Base-by-base conservation (phyloP, 176 grass and related monocot species). In the Paspalum vaginatum region DNA sequence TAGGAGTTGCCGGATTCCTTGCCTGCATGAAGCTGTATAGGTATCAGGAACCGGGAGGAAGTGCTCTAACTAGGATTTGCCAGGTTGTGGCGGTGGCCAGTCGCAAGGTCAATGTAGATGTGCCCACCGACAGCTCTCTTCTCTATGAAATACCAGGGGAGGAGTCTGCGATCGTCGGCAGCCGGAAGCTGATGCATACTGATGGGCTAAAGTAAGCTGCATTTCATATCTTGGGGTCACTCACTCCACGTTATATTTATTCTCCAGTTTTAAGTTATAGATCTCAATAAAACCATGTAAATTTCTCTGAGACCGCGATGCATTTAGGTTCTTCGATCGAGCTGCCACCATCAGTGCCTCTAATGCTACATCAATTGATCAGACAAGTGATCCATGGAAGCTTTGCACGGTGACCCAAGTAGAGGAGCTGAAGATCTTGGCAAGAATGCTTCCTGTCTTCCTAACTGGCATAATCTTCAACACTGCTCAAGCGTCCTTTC, bases 401-500 rank as follows among this genome's bases (percentile, higher is more conserved):
- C 40, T 86, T 7, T 92, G 90, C 58, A 81, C 83, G 0, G 69
- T 92, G 24, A 77, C 90, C 2, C 90, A 92, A 21, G 90, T 89
- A 3, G 90, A 92, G 61, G 90, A 92, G 61, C 56, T 92, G 42
- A 92, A 89, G 75, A 86, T 86, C 22, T 8, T 83, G 39, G 21
- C 22, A 26, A 65, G 81, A 20, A 75, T 83, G 38, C 11, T 75
- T 16, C 81, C 81, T 42, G 21, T 83, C 58, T 21, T 83, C 25
- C 46, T 74, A 9, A 42, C 69, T 4, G 69, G 9, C 32, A 32
- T 83, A 43, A 26, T 83, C 46, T 83, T 83, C 37, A 62, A 83
- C 57, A 74, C 58, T 0, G 80, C 69, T 1, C 69, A 83, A 63
- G 80, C 69, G 9, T 53, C 61, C 32, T 83, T 83, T 27, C 80